These are phyloP conservation scores for Oxalis stricta DNA, from an alignment of 441 rosid genomes.

Conservation along the genomic window DNA sequence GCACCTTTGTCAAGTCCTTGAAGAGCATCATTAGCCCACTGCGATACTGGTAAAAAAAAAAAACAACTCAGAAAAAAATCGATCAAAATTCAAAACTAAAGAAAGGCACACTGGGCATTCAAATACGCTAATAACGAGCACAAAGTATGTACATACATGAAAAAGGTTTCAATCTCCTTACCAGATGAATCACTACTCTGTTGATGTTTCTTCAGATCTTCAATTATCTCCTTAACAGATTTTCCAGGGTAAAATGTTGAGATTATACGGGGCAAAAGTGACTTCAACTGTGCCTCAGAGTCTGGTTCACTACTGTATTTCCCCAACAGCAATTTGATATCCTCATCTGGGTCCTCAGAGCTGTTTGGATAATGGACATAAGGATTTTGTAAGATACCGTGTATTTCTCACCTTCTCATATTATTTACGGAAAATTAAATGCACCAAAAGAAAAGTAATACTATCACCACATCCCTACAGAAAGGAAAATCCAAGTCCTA, in stretches of 20 bases:
- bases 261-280: slow-evolving; percentile 57
- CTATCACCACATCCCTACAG: too few relatives aligned
- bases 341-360: slow-evolving; percentile 55
- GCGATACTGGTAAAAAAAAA: slow-evolving; percentile 29
- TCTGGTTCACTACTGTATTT: slow-evolving; percentile 52
- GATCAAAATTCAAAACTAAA: background rate
- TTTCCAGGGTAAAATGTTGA: slow-evolving; percentile 51
- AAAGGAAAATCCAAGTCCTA: background rate
- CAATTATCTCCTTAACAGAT: slow-evolving; percentile 52
- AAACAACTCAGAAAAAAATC: background rate
- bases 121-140: background rate
- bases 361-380: slow-evolving; percentile 21
- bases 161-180: slow-evolving; percentile 14
- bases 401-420: too few relatives aligned
- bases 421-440: background rate
- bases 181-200: slow-evolving; percentile 56
- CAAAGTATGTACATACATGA: background rate
- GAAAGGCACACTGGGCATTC: slow-evolving; percentile 1
- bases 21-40: slow-evolving; percentile 76
- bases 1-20: slow-evolving; percentile 70
- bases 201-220: slow-evolving; percentile 52
- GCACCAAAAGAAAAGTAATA: background rate
- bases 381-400: background rate
- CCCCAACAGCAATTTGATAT: slow-evolving; percentile 37
- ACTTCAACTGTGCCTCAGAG: slow-evolving; percentile 52